Evolutionary conservation across 2,329 filamentous ascomycete species (phyloP), one percentile per base, ranked within the genome.

Genomic region (Fusarium secorum): DNA sequence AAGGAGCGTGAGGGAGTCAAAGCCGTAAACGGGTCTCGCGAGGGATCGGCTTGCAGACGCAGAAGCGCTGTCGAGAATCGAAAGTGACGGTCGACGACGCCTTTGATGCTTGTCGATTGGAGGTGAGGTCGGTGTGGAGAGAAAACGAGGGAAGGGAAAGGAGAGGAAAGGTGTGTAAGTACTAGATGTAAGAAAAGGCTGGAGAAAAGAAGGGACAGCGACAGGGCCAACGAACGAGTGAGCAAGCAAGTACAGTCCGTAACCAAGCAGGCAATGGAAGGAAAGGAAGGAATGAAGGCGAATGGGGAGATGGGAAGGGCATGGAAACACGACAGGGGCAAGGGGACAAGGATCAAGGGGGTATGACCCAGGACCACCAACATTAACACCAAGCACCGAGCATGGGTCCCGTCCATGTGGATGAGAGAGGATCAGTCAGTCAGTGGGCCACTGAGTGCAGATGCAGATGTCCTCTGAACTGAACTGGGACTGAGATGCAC

Each of bases 251-350:
- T 22, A 48, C 45, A 48, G 45, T 48, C 45, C 17, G 28, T 48
- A 48, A 49, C 46, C 46, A 49, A 49, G 32, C 22, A 52, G 32
- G 71, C 61, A 66, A 62, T 67, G 42, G 74, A 75, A 26, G 70
- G 70, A 72, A 77, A 75, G 66, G 62, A 65, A 65, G 55, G 75
- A 76, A 79, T 76, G 74, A 76, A 74, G 65, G 70, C 73, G 70
- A 76, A 76, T 76, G 74, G 70, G 74, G 74, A 75, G 73, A 75
- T 74, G 70, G 71, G 67, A 74, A 68, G 70, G 70, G 73, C 54
- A 76, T 74, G 76, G 77, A 78, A 78, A 78, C 78, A 79, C 76
- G 75, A 78, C 76, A 79, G 73, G 74, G 73, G 75, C 74, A 73
- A 73, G 74, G 74, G 70, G 58, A 70, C 66, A 68, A 62, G 64